These are phyloP conservation scores for Starmerella apicola DNA, from an alignment of 805 yeast species.

Conservation along the genomic window DNA sequence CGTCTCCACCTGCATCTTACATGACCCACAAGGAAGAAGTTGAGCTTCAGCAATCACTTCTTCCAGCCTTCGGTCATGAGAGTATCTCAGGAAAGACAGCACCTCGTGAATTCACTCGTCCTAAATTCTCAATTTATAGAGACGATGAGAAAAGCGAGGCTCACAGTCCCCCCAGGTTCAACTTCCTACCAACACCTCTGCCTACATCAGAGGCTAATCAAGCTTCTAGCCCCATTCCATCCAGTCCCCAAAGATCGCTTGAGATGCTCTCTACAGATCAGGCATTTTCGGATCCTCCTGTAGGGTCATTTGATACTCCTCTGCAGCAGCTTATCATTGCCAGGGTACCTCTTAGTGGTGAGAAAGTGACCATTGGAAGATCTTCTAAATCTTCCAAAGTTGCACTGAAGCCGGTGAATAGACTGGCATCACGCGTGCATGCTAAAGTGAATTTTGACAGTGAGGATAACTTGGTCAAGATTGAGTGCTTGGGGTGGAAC, in stretches of 20 bases:
- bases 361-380: constrained; percentile 45
- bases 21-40: not conserved
- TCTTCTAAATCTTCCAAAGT: constrained; percentile 50
- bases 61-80: constrained; percentile 18
- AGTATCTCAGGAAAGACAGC: not conserved
- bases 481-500: constrained; percentile 72
- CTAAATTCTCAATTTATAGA: constrained; percentile 11
- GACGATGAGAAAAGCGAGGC: constrained; percentile 1
- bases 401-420: constrained; percentile 36
- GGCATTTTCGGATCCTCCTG: not conserved
- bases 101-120: constrained; percentile 6
- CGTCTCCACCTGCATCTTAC: constrained; percentile 18
- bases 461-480: constrained; percentile 31
- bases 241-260: constrained; percentile 6
- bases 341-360: constrained; percentile 16
- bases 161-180: not conserved
- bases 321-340: constrained; percentile 12
- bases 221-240: constrained; percentile 13
- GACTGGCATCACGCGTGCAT: constrained; percentile 58
- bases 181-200: constrained; percentile 17
- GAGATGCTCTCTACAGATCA: not conserved
- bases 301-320: not conserved
- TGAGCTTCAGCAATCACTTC: constrained; percentile 1
- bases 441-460: constrained; percentile 38
- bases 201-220: constrained; percentile 19